phyloP scores from a whole-genome alignment of 2,329 filamentous ascomycete genomes.

The Epichloe aotearoae region DNA sequence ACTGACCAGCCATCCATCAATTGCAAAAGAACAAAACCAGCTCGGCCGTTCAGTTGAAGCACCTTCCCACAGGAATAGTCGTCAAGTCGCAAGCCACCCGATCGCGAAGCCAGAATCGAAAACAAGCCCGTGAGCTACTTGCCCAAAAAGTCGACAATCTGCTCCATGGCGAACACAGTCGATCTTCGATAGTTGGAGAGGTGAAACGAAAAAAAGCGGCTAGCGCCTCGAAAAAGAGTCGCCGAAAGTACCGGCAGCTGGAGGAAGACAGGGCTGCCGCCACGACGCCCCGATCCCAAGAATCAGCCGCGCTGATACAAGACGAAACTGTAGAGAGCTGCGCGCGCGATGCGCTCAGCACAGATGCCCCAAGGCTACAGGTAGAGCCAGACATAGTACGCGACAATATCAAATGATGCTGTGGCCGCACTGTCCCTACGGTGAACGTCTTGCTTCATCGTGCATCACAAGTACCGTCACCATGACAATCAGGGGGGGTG shows the following conservation, averaged over 20 bases:
- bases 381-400: neutral
- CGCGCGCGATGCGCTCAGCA: neutral
- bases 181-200: conserved; percentile 50
- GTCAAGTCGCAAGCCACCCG: conserved; percentile 90
- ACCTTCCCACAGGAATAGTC: conserved; percentile 80
- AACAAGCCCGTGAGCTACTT: conserved; percentile 65
- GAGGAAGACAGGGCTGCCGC: conserved; percentile 31
- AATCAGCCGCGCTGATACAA: neutral
- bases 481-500: neutral
- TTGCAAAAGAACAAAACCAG: conserved; percentile 74
- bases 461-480: neutral
- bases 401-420: neutral
- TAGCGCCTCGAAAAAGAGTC: conserved; percentile 68
- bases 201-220: conserved; percentile 55
- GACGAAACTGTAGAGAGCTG: neutral
- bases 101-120: conserved; percentile 75
- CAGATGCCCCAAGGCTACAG: neutral
- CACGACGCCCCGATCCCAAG: neutral
- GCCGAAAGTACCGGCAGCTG: conserved; percentile 61
- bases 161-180: conserved; percentile 55
- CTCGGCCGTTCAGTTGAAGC: conserved; percentile 85
- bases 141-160: conserved; percentile 62
- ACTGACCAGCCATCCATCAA: neutral
- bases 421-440: neutral
- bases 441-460: neutral